Evolutionary conservation across 345 rosid genomes (phyloP).

Genomic region (Nasturtium officinale): DNA sequence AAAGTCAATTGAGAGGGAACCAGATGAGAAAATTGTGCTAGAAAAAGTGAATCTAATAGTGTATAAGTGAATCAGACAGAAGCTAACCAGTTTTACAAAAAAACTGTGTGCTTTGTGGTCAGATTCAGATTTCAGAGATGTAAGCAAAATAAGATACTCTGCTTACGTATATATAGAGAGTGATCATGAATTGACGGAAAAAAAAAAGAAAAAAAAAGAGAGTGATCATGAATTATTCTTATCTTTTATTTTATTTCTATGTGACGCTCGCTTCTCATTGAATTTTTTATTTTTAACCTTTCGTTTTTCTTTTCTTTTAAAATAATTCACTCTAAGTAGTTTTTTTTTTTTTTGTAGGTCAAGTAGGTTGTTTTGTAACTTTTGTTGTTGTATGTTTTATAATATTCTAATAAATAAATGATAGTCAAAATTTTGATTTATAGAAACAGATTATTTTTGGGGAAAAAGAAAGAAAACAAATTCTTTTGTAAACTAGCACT

Average conservation of each 20-base stretch:
- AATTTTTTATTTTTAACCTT: not conserved
- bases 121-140: conserved; percentile 34
- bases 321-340: no score
- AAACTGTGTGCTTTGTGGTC: conserved; percentile 6
- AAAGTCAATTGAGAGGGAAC: conserved; percentile 7
- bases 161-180: conserved; percentile 25
- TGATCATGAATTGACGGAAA: no score
- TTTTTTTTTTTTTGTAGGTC: no score
- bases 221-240: conserved; percentile 7
- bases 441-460: not conserved
- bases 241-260: not conserved
- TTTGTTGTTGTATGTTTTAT: no score
- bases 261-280: not conserved
- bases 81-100: conserved; percentile 15
- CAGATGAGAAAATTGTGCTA: conserved; percentile 23
- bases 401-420: not conserved
- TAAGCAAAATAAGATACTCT: not conserved
- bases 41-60: conserved; percentile 11
- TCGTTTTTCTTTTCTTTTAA: no score
- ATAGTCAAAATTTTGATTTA: not conserved
- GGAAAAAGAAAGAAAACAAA: not conserved
- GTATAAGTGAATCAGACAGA: not conserved
- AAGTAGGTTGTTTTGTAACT: no score
- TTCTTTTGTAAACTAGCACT: not conserved
- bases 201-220: no score